A percentile compares a stretch with the other conserved stretches of the same genome.
Evolutionary conservation across 2,329 filamentous ascomycete genomes (phyloP).

Genomic region (Balansia obtecta): DNA sequence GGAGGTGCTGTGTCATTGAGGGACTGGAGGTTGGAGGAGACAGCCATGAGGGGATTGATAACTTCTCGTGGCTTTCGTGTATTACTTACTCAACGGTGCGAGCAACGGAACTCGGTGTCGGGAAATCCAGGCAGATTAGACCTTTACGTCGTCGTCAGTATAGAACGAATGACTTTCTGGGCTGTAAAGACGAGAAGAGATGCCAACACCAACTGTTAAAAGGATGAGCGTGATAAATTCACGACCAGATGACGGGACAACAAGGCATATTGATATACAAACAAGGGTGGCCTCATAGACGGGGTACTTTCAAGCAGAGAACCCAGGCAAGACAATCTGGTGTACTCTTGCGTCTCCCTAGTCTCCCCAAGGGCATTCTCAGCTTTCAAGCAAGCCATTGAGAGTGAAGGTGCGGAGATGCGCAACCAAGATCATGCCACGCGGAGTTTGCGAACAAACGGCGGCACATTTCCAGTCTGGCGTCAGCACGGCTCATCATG

Average conservation of each 20-base stretch:
- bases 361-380: too few species aligned
- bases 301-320: neutral
- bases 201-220: neutral
- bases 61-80: neutral
- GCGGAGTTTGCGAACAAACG: constrained; percentile 1
- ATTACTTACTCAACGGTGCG: too few species aligned
- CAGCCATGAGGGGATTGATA: constrained; percentile 17
- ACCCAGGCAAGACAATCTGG: neutral
- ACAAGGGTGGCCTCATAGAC: neutral
- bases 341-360: neutral
- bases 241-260: neutral
- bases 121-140: neutral
- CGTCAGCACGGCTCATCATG: too few species aligned
- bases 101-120: too few species aligned
- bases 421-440: neutral
- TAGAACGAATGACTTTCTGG: neutral
- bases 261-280: neutral
- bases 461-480: too few species aligned
- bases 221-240: neutral
- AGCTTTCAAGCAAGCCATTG: neutral
- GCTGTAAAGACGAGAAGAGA: too few species aligned
- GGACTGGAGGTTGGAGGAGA: constrained; percentile 11
- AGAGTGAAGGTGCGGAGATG: neutral
- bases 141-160: neutral
- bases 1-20: constrained; percentile 12